Evolutionary conservation across 1,139 yeast species (phyloP).

Genomic region (Debaryomyces psychrophilus): DNA sequence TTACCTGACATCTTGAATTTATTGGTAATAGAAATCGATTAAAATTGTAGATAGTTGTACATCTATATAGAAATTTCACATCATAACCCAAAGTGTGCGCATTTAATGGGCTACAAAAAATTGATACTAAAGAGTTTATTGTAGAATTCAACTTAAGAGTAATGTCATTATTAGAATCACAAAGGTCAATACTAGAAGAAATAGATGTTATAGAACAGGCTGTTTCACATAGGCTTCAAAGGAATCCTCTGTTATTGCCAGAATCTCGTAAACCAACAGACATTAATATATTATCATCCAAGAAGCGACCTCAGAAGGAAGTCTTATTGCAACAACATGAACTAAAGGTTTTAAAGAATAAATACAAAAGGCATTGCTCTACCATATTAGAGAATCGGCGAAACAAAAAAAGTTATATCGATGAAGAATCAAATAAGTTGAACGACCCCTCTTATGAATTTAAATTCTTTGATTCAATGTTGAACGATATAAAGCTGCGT

Average conservation of each 20-base stretch:
- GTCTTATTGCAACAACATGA: conserved; percentile 71
- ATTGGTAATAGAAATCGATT: too few species aligned
- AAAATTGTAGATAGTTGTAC: neutral
- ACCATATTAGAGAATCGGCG: conserved; percentile 25
- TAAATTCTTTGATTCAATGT: conserved; percentile 45
- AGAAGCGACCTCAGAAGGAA: conserved; percentile 46
- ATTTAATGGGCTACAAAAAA: conserved; percentile 3
- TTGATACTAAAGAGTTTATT: neutral
- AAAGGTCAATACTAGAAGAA: conserved; percentile 42
- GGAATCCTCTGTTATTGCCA: conserved; percentile 31
- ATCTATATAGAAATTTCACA: neutral
- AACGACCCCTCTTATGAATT: conserved; percentile 34
- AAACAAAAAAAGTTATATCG: conserved; percentile 19
- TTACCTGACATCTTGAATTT: neutral
- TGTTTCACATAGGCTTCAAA: conserved; percentile 32
- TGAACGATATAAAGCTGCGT: conserved; percentile 35
- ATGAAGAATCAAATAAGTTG: conserved; percentile 27
- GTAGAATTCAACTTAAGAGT: neutral
- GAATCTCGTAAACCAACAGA: conserved; percentile 14
- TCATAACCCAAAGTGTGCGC: neutral
- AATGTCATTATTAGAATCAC: conserved; percentile 42
- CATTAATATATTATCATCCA: conserved; percentile 10
- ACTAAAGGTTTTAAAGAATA: conserved; percentile 52
- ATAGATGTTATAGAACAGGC: conserved; percentile 39
- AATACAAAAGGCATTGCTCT: conserved; percentile 44